Base-by-base conservation (phyloP, 768 basidiomycete species). In the Pholiota conissans region DNA sequence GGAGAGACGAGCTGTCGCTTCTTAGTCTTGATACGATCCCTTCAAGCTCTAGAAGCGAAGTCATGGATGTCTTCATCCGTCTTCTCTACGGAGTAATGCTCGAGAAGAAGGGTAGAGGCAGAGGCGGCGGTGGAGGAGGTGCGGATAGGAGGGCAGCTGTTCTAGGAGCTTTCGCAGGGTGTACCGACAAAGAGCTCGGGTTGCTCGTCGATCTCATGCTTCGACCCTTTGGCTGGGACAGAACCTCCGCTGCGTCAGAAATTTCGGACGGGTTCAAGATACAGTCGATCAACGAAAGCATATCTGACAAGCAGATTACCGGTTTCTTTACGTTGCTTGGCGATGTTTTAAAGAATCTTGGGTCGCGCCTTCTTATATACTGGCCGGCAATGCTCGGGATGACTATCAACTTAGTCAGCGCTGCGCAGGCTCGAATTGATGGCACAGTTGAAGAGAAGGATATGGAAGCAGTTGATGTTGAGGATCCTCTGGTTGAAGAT, bases 131-230 rank as follows among this genome's bases (percentile, higher is more conserved):
- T n/a, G 85, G 82, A 6, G 86, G 82, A 30, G 87, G 88, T 5
- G 42, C 42, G 11, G 86, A 88, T 57, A 76, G 91, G 20, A 81
- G 90, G 53, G 82, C 86, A 7, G 92, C 94, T 1, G 84, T 97
- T 20, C 74, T 98, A 37, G 76, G 84, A 14, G 74, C 87, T 0
- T 75, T 98, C 16, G 83, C 80, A 0, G 83, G 83, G 1, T 95
- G 91, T 65, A 77, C 80, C 0, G 79, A 89, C 40, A 78, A 82
- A 14, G 96, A 98, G 67, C 79, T 98, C 5, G 76, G 75, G 0
- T 74, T 92, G 1, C 76, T 99, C 0, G 84, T 95, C 16, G 88
- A 93, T 61, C 77, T 98, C 55, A 98, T 98, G 93, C 70, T 98
- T 37, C 79, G 80, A 49, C 91, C 92, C 0, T 80, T 95, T 55